Conservation (phyloP, 2,329 filamentous ascomycete species). For the Sarocladium oryzae region DNA sequence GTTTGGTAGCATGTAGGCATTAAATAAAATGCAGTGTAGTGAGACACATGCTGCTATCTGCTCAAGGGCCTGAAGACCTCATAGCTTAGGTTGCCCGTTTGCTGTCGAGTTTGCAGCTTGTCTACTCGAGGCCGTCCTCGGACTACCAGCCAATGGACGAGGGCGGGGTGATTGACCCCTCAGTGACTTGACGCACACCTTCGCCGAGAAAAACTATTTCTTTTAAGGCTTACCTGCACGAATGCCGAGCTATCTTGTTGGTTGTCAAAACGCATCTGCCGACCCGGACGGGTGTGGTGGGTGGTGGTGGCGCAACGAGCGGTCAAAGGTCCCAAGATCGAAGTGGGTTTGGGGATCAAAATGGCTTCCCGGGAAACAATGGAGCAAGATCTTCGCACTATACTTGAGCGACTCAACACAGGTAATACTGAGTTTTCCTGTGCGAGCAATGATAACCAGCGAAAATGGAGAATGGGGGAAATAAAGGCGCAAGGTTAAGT, state of each 20-base stretch:
- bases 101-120: no score
- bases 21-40: no score
- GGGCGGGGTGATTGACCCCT: conserved; percentile 1
- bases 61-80: no score
- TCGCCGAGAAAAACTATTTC: neutral
- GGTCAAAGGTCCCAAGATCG: neutral
- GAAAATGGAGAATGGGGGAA: neutral
- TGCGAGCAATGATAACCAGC: no score
- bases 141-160: neutral
- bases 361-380: neutral
- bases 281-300: neutral
- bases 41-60: no score
- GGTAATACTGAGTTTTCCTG: no score
- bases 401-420: neutral
- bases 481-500: neutral
- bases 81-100: no score
- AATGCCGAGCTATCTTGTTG: conserved; percentile 5
- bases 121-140: neutral
- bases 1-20: no score
- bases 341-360: neutral
- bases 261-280: conserved; percentile 3
- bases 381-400: neutral
- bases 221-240: neutral
- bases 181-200: neutral
- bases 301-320: conserved; percentile 1